Percentiles rank a stretch among this genome's conserved stretches.
Conservation (phyloP, 345 rosid species). For the Stellera chamaejasme region DNA sequence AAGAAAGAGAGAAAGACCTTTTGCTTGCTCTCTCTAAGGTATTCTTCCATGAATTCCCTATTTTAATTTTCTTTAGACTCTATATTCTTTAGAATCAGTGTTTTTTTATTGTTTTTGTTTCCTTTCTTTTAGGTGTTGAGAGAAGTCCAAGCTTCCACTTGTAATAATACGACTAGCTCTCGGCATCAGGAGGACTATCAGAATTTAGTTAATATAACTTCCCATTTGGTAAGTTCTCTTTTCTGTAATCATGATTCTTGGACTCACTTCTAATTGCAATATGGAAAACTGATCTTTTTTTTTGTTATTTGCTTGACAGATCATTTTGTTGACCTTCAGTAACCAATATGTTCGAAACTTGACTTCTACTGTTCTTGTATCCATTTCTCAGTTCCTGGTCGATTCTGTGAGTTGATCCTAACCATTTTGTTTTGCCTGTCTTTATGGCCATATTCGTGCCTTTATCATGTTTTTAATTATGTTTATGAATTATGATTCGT, state of each 20-base stretch:
- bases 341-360: conserved; percentile 50
- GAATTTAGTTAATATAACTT: conserved; percentile 28
- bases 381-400: conserved; percentile 35
- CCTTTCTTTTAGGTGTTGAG: conserved; percentile 28
- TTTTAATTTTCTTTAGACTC: neutral
- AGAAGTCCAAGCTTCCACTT: conserved; percentile 23
- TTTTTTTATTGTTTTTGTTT: neutral
- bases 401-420: conserved; percentile 35
- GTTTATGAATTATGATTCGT: conserved; percentile 4
- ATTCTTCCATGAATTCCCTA: neutral
- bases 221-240: conserved; percentile 39
- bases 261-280: neutral
- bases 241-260: neutral
- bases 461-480: neutral
- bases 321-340: conserved; percentile 32
- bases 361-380: conserved; percentile 49
- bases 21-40: conserved; percentile 57
- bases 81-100: neutral
- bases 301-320: conserved; percentile 28
- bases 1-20: conserved; percentile 35
- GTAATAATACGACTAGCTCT: neutral
- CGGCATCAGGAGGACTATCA: conserved; percentile 9
- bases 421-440: conserved; percentile 4
- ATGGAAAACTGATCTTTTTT: neutral
- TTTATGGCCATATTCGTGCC: neutral